Base-by-base conservation (phyloP, 225 moss, liverwort and hornwort genomes). In the Lunularia cruciata region DNA sequence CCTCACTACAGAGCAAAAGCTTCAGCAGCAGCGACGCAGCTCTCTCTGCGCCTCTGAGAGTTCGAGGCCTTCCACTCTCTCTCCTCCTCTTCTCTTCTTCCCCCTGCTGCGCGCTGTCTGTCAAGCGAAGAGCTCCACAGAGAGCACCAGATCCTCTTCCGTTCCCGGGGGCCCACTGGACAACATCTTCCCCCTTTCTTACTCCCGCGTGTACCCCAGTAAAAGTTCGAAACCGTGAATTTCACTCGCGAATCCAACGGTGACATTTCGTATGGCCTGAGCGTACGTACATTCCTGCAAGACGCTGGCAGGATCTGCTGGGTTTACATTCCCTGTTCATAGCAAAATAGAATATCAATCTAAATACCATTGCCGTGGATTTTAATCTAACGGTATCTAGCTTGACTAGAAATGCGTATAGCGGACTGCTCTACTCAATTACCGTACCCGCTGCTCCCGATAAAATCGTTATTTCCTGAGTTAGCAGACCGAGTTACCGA, bases 141-240 rank as follows among this genome's bases (percentile, higher is more conserved):
- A 43, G 12, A 32, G 56, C 56, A 57, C 16, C 56, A 57, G 56
- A 54, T 54, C 54, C 54, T 27, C 54, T 2, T 54, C 54, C 54
- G 9, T 28, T 2, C 1, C 3, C 16, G 3, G 53, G 56, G 56
- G 8, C 32, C 56, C 56, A 57, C 56, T 18, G 7, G 30, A 25
- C 56, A 32, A 15, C 25, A 30, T 32, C 10, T 2, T 18, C 56
- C 52, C 47, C 35, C 58, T 59, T 31, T 19, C 31, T 60, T 32
- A 57, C 56, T 57, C 56, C 56, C 56, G 56, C 56, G 56, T 57
- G 56, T 57, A 57, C 32, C 26, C 15, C 54, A 9, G 56, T 57
- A 57, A 28, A 27, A 54, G 22, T 8, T 8, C 32, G 1, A 4
- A 2, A 19, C 49, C 9, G 9, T 7, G 49, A 51, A 5, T 19